Evolutionary conservation across 2,329 filamentous ascomycete species (phyloP).

Genomic region (Pseudogymnoascus sp.): DNA sequence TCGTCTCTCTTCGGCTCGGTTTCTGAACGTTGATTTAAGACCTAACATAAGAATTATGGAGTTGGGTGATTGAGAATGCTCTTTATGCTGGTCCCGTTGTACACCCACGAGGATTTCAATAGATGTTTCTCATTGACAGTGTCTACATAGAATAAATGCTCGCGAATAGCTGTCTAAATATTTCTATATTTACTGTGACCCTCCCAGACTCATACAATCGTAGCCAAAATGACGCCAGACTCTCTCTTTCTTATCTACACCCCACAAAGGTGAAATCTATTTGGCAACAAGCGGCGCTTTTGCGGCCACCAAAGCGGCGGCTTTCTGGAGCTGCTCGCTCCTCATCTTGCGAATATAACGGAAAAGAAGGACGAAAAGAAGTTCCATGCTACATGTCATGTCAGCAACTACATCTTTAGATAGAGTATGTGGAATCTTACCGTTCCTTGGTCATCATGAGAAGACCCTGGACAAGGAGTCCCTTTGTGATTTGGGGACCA

Average conservation of each 20-base stretch:
- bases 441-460: slow-evolving; percentile 99
- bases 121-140: not conserved
- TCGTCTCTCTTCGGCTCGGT: not conserved
- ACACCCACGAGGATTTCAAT: not conserved
- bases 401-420: slow-evolving; percentile 13
- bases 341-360: slow-evolving; percentile 68
- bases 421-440: slow-evolving; percentile 37
- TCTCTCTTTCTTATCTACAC: slow-evolving; percentile 2
- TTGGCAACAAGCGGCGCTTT: slow-evolving; percentile 37
- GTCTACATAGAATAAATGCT: not conserved
- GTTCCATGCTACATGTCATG: slow-evolving; percentile 54
- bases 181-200: slow-evolving; percentile 8
- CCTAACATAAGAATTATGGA: not conserved
- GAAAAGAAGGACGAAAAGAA: slow-evolving; percentile 79
- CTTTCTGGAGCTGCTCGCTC: slow-evolving; percentile 60
- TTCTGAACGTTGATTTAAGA: not conserved
- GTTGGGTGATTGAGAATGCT: not conserved
- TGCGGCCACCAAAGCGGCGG: slow-evolving; percentile 54
- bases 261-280: slow-evolving; percentile 16
- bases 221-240: slow-evolving; percentile 5
- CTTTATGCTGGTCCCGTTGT: not conserved
- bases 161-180: not conserved
- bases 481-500: slow-evolving; percentile 86
- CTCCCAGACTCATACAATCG: slow-evolving; percentile 7
- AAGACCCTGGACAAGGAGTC: slow-evolving; percentile 85